Percentiles rank a stretch among this genome's conserved stretches.
Conservation (phyloP, 768 basidiomycete genomes). For the Auriscalpium vulgare region DNA sequence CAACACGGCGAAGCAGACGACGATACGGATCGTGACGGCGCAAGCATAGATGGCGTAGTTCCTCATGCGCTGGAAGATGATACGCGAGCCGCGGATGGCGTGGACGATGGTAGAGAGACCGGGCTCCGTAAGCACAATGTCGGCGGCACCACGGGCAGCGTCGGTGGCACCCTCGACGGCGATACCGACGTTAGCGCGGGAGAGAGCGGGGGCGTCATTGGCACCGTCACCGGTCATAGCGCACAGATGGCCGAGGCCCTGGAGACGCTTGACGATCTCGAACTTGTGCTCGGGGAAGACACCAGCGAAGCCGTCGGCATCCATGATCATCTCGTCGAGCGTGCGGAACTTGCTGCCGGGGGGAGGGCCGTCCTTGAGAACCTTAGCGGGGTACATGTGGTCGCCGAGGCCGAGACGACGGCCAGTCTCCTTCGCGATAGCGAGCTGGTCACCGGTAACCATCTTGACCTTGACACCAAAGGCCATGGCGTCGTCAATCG, state of each 20-base stretch:
- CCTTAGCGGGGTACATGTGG: conserved; percentile 99
- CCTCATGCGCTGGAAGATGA: conserved; percentile 99
- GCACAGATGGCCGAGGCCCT: conserved; percentile 90
- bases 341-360: conserved; percentile 76
- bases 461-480: conserved; percentile 99
- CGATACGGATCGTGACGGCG: conserved; percentile 96
- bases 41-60: conserved; percentile 98
- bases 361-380: conserved; percentile 93
- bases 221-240: conserved; percentile 99
- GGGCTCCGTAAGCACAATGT: conserved; percentile 96
- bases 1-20: conserved; percentile 93
- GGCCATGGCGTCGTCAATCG: conserved; percentile 91
- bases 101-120: conserved; percentile 99
- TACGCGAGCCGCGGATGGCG: conserved; percentile 94
- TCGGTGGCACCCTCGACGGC: conserved; percentile 99
- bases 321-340: conserved; percentile 98
- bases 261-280: conserved; percentile 97
- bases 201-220: conserved; percentile 95
- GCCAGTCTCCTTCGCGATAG: conserved; percentile 98
- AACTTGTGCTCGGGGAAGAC: conserved; percentile 99
- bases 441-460: conserved; percentile 99
- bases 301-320: conserved; percentile 98
- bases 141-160: conserved; percentile 96
- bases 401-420: conserved; percentile 96
- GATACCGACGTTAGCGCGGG: conserved; percentile 98